Evolutionary conservation across 495 filamentous ascomycete species (phyloP).

Genomic region (Platismatia glauca): DNA sequence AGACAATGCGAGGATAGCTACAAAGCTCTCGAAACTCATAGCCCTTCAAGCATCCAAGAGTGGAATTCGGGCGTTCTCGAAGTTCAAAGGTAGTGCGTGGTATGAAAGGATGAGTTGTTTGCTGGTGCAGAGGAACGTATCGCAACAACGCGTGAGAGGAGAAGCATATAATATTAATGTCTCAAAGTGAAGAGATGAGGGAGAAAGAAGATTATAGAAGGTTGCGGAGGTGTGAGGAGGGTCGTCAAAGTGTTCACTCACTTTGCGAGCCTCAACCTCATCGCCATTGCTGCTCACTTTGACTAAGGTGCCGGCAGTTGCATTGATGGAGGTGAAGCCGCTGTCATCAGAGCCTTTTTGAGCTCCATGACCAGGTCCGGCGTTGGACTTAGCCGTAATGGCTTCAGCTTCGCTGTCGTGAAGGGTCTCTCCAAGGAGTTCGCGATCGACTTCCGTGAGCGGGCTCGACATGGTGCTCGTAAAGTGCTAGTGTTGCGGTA

Average conservation of each 20-base stretch:
- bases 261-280: not conserved
- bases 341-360: not conserved
- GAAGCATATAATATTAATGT: not conserved
- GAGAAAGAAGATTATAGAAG: not conserved
- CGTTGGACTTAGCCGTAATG: not conserved
- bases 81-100: not conserved
- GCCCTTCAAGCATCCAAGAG: not conserved
- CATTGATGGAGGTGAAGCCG: not conserved
- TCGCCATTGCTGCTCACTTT: conserved; percentile 1
- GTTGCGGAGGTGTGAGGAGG: not conserved
- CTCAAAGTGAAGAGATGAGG: not conserved
- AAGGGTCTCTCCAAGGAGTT: not conserved
- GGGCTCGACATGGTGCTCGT: not conserved
- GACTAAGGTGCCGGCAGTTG: not conserved
- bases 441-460: not conserved
- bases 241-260: not conserved
- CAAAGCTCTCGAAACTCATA: not conserved
- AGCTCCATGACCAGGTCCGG: not conserved
- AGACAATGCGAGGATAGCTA: not conserved
- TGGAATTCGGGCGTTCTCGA: not conserved
- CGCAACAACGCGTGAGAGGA: not conserved
- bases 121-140: not conserved
- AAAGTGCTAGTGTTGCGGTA: not conserved
- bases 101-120: not conserved
- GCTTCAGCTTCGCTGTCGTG: not conserved